Percentiles rank a stretch among this genome's conserved stretches.
Evolutionary conservation across 2,329 filamentous ascomycete genomes (phyloP).

Genomic region (Harringtonia aguacate): DNA sequence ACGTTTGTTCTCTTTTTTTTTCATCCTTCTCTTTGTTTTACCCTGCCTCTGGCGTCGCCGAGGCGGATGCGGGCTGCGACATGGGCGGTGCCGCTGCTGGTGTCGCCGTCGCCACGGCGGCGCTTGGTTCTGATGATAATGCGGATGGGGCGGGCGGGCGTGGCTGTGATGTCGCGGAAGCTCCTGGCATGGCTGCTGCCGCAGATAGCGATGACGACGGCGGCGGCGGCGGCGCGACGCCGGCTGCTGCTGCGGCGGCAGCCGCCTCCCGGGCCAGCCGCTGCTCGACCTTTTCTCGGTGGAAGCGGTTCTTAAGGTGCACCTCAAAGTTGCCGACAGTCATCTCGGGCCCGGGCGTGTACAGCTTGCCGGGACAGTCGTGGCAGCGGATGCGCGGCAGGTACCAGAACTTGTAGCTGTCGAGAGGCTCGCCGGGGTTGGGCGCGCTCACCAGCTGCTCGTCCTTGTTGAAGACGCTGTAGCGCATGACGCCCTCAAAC

Average conservation of each 20-base stretch:
- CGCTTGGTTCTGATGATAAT: no score
- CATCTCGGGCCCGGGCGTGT: constrained; percentile 77
- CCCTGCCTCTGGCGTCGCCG: no score
- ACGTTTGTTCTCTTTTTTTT: no score
- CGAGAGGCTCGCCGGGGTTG: constrained; percentile 36
- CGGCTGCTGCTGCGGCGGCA: background rate
- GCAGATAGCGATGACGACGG: no score
- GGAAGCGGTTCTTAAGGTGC: constrained; percentile 75
- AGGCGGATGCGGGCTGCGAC: no score
- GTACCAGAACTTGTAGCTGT: constrained; percentile 63
- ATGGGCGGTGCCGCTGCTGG: no score
- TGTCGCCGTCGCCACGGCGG: no score
- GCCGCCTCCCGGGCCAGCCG: constrained; percentile 23
- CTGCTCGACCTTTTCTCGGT: constrained; percentile 60
- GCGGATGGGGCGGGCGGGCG: no score
- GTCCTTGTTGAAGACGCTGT: constrained; percentile 69
- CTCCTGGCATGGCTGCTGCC: no score
- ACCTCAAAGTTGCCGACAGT: constrained; percentile 88
- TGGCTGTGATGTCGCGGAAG: no score
- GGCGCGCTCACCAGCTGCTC: constrained; percentile 49
- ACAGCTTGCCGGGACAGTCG: constrained; percentile 89
- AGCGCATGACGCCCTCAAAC: constrained; percentile 88
- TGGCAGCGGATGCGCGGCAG: constrained; percentile 82
- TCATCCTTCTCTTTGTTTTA: no score
- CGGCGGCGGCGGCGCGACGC: background rate